Conservation (phyloP, 2,329 filamentous ascomycete genomes). For the Scedosporium boydii region DNA sequence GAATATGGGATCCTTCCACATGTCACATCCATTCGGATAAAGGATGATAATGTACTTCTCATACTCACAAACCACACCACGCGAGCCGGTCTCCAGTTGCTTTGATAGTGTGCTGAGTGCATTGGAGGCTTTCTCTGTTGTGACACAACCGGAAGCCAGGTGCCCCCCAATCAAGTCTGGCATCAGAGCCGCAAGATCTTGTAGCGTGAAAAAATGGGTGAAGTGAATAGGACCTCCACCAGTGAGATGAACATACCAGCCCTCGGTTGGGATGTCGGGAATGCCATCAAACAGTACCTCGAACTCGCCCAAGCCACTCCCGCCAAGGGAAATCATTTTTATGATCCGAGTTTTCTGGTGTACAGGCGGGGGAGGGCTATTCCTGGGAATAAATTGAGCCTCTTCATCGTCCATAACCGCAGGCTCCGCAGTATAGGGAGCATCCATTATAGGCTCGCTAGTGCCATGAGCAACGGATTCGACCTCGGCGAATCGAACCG, state of each 20-base stretch:
- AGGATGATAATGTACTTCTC: constrained; percentile 25
- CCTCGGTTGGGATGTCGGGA: background rate
- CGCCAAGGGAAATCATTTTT: constrained; percentile 8
- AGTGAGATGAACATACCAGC: constrained; percentile 20
- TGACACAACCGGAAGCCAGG: constrained; percentile 10
- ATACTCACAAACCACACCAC: constrained; percentile 24
- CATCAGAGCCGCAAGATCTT: constrained; percentile 16
- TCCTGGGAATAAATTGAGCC: background rate
- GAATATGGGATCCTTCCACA: constrained; percentile 18
- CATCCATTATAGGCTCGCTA: background rate
- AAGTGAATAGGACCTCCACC: constrained; percentile 19
- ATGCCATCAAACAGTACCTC: constrained; percentile 10
- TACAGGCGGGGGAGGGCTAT: background rate
- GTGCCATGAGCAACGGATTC: background rate
- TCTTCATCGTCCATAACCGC: background rate
- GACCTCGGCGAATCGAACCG: constrained; percentile 16
- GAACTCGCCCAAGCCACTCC: constrained; percentile 2
- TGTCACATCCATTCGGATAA: constrained; percentile 24
- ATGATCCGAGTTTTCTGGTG: background rate
- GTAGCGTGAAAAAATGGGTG: constrained; percentile 22
- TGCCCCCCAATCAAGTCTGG: too few relatives aligned
- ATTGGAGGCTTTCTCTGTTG: constrained; percentile 3
- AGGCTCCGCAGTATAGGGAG: background rate
- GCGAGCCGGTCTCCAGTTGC: constrained; percentile 23
- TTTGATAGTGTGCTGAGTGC: constrained; percentile 20